Percentiles rank a stretch among this genome's conserved stretches.
Evolutionary conservation across 1,284 basidiomycete genomes (phyloP).

Genomic region (Sporisorium scitamineum): DNA sequence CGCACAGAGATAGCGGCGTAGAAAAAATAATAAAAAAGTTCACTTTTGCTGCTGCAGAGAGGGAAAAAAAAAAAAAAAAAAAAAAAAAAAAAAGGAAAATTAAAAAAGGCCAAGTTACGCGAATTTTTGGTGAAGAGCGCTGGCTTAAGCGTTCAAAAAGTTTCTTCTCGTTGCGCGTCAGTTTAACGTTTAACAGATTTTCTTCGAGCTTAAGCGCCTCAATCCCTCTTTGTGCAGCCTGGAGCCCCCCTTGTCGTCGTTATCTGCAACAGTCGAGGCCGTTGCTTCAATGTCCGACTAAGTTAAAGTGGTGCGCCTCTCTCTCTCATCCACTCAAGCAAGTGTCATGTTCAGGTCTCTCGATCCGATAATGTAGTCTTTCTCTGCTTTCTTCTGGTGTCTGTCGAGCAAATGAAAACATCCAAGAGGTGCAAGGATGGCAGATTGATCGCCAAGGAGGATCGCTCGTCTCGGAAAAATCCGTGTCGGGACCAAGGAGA

Average conservation of each 20-base stretch:
- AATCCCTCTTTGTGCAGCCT: background rate
- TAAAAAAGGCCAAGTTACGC: too few species aligned
- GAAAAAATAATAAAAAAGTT: constrained; percentile 3
- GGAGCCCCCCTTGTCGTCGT: background rate
- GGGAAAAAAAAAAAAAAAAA: constrained; percentile 3
- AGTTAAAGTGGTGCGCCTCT: background rate
- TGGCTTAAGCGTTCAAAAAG: background rate
- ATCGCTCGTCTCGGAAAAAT: constrained; percentile 21
- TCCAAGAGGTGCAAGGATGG: background rate
- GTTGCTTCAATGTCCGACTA: constrained; percentile 11
- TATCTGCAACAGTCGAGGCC: background rate
- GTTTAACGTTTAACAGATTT: background rate
- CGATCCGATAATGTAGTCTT: background rate
- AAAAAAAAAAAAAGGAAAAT: background rate
- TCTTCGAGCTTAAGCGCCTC: background rate
- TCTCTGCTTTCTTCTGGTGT: background rate
- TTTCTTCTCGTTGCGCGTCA: constrained; percentile 41
- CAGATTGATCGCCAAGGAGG: background rate
- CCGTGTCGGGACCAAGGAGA: constrained; percentile 10
- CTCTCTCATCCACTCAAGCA: background rate
- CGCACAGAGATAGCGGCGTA: background rate
- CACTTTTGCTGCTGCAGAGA: background rate
- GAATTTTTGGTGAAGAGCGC: background rate
- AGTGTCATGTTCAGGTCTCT: background rate
- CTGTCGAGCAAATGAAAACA: background rate